These are phyloP conservation scores for Zygoascus ofunaensis DNA, from an alignment of 805 yeast genomes.

Conservation along the genomic window DNA sequence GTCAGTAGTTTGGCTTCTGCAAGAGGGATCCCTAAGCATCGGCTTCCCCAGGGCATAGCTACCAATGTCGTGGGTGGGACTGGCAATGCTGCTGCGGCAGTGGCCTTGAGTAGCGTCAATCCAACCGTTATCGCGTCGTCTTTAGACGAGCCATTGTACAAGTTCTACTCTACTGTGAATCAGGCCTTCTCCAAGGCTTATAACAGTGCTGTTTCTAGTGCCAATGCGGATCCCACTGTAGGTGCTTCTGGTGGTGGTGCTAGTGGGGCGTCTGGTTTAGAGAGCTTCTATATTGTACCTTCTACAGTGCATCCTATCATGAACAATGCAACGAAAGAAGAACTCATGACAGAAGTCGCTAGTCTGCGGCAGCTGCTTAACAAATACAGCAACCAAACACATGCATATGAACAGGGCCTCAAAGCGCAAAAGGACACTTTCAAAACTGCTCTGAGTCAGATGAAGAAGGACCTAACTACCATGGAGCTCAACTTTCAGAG, in stretches of 20 bases:
- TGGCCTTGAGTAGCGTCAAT: not conserved
- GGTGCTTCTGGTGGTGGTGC: not conserved
- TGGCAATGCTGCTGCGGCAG: not conserved
- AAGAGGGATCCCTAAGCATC: slow-evolving; percentile 15
- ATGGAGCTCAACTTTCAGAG: slow-evolving; percentile 30
- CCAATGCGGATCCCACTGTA: slow-evolving; percentile 9
- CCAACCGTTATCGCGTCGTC: slow-evolving; percentile 4
- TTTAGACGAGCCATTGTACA: slow-evolving; percentile 20
- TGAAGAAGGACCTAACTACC: slow-evolving; percentile 31
- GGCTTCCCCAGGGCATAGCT: not conserved
- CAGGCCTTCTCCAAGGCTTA: slow-evolving; percentile 12
- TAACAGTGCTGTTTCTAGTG: slow-evolving; percentile 12
- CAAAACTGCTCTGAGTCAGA: slow-evolving; percentile 25
- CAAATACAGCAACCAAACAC: slow-evolving; percentile 16
- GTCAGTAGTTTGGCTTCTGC: slow-evolving; percentile 23
- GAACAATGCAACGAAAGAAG: slow-evolving; percentile 25
- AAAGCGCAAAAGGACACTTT: slow-evolving; percentile 25
- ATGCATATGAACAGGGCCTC: slow-evolving; percentile 24
- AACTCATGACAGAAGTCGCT: slow-evolving; percentile 26
- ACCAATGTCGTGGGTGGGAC: not conserved
- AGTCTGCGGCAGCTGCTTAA: slow-evolving; percentile 27
- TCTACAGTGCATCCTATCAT: slow-evolving; percentile 12
- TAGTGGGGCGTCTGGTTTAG: slow-evolving; percentile 8
- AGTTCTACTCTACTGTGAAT: slow-evolving; percentile 16
- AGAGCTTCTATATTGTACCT: slow-evolving; percentile 30